Conservation (phyloP, 164 flowering plant species). For the Tetrastigma voinierianum region DNA sequence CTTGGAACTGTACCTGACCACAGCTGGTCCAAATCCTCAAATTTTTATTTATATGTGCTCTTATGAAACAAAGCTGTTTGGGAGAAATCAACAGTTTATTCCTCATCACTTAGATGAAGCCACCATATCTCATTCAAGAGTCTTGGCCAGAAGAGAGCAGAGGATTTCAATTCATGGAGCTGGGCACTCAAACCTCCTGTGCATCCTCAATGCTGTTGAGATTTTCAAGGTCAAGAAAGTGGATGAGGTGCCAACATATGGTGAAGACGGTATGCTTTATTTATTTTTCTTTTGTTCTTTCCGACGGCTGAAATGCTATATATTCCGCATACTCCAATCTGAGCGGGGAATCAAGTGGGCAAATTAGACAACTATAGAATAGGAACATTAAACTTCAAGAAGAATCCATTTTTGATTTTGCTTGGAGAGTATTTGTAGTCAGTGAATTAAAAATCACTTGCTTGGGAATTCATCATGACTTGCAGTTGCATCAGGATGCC, state of each 20-base stretch:
- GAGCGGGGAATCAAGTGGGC: too few species aligned
- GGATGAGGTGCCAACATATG: slow-evolving; percentile 4
- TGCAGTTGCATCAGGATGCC: too few species aligned
- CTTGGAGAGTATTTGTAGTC: too few species aligned
- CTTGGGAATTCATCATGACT: too few species aligned
- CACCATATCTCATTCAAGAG: slow-evolving; percentile 8
- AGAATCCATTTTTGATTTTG: too few species aligned
- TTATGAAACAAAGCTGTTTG: slow-evolving; percentile 17
- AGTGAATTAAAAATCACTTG: too few species aligned
- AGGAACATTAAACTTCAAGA: too few species aligned
- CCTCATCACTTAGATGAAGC: slow-evolving; percentile 11
- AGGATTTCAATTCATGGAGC: slow-evolving; percentile 9
- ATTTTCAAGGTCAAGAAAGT: slow-evolving; percentile 11
- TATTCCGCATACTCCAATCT: too few species aligned
- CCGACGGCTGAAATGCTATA: too few species aligned
- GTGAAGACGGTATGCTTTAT: slow-evolving; percentile 22
- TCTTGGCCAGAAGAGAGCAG: slow-evolving; percentile 6
- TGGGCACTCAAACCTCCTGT: slow-evolving; percentile 17
- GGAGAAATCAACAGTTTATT: slow-evolving; percentile 14
- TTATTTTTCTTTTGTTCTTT: too few species aligned
- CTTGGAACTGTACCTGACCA: slow-evolving; percentile 13
- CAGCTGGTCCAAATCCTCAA: neutral
- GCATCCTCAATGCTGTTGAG: slow-evolving; percentile 28
- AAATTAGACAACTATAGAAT: too few species aligned
- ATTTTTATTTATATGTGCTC: slow-evolving; percentile 21